Conservation (phyloP, 495 filamentous ascomycete species). For the Zalerion maritima region DNA sequence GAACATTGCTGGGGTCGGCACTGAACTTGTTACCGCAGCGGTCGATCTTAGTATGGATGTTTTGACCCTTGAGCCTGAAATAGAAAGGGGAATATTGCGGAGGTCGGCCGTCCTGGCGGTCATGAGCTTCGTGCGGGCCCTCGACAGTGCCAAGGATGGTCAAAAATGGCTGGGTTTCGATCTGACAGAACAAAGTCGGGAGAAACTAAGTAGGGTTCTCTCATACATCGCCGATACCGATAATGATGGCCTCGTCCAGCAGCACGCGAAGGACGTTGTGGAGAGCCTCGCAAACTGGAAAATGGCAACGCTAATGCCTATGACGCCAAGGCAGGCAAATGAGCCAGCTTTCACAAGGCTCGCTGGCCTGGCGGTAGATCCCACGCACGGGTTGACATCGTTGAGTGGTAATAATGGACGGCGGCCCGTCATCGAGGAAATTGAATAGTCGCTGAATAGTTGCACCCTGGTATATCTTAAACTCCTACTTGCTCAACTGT, state of each 20-base stretch:
- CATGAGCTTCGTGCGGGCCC: conserved; percentile 47
- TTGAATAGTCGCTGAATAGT: too few species aligned
- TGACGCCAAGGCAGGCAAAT: too few species aligned
- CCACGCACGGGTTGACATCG: too few species aligned
- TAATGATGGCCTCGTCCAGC: conserved; percentile 55
- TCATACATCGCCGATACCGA: conserved; percentile 53
- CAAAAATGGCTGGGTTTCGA: conserved; percentile 43
- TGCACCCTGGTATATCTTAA: too few species aligned
- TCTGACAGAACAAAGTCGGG: conserved; percentile 44
- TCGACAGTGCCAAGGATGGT: conserved; percentile 42
- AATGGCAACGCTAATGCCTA: conserved; percentile 35
- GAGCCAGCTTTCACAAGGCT: too few species aligned
- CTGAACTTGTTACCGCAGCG: conserved; percentile 36
- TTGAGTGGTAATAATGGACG: too few species aligned
- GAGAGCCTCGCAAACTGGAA: conserved; percentile 62
- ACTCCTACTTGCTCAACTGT: too few species aligned
- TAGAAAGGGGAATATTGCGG: conserved; percentile 56
- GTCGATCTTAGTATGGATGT: conserved; percentile 55
- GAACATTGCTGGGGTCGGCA: conserved; percentile 46
- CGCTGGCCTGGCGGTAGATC: too few species aligned
- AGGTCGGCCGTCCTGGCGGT: conserved; percentile 58
- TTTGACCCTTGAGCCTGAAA: conserved; percentile 46
- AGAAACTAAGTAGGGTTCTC: conserved; percentile 47
- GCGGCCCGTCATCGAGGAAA: too few species aligned
- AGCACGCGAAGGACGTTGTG: conserved; percentile 53